A percentile compares a stretch with the other conserved stretches of the same genome.
phyloP scores from a whole-genome alignment of 495 filamentous ascomycete genomes.

The Cetradonia linearis region DNA sequence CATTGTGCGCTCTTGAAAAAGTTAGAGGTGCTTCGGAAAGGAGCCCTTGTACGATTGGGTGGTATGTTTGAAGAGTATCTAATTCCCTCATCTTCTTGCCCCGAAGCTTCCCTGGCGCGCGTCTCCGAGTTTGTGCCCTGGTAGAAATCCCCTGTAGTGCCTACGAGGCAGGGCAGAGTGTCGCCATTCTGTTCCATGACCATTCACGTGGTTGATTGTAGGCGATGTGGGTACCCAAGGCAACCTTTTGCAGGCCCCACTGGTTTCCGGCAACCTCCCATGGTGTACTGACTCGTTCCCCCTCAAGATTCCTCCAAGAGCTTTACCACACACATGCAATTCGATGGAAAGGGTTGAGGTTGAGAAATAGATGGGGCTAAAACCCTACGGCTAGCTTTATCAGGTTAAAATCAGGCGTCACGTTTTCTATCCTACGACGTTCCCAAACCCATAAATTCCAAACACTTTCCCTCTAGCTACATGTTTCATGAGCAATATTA shows the following conservation, averaged over 20 bases:
- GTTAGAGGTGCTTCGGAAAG: constrained; percentile 23
- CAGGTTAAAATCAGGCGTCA: not conserved
- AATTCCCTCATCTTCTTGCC: not conserved
- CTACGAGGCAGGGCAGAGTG: constrained; percentile 4
- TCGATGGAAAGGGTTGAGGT: not conserved
- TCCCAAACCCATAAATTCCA: too few relatives aligned
- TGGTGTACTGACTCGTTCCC: not conserved
- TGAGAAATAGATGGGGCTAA: not conserved
- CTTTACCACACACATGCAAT: not conserved
- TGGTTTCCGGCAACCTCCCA: not conserved
- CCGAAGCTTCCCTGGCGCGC: not conserved
- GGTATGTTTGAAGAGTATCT: not conserved
- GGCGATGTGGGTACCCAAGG: not conserved
- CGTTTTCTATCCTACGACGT: not conserved
- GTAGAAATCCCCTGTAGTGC: constrained; percentile 5
- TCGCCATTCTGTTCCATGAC: not conserved
- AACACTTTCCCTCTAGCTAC: too few relatives aligned
- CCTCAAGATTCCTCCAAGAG: not conserved
- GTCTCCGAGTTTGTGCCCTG: constrained; percentile 8
- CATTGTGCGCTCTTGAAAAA: constrained; percentile 55
- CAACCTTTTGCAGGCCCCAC: not conserved
- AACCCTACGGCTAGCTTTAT: not conserved
- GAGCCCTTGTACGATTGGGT: not conserved
- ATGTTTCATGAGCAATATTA: too few relatives aligned
- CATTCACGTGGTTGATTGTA: not conserved